Percentiles rank a stretch among this genome's conserved stretches.
Evolutionary conservation across 2,329 filamentous ascomycete species (phyloP).

Genomic region (Zymoseptoria passerinii): DNA sequence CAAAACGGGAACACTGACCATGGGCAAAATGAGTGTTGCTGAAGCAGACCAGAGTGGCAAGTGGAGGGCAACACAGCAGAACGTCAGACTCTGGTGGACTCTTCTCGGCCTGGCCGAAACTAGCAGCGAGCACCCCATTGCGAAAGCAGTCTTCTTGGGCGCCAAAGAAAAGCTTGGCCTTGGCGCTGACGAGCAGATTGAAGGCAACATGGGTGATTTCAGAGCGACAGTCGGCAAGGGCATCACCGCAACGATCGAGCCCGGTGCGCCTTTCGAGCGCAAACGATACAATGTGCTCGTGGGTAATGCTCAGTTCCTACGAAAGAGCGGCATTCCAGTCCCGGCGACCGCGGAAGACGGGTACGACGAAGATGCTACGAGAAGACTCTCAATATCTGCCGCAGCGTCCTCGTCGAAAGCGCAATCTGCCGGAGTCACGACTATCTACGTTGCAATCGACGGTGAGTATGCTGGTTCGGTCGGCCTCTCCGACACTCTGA

Average conservation of each 20-base stretch:
- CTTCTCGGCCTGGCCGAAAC: constrained; percentile 90
- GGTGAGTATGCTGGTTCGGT: constrained; percentile 71
- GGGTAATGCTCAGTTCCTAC: constrained; percentile 72
- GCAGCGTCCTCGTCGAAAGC: constrained; percentile 35
- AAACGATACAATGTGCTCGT: constrained; percentile 70
- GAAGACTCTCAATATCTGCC: constrained; percentile 15
- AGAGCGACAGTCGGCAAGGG: constrained; percentile 75
- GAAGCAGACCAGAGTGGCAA: constrained; percentile 55
- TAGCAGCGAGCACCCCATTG: constrained; percentile 91
- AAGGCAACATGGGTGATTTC: constrained; percentile 81
- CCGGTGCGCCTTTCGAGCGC: constrained; percentile 58
- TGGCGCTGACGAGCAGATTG: constrained; percentile 62
- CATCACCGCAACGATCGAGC: constrained; percentile 73
- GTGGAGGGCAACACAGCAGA: constrained; percentile 63
- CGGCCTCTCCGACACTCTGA: constrained; percentile 82
- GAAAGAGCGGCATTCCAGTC: constrained; percentile 59
- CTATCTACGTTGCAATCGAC: constrained; percentile 85
- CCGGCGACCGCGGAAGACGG: constrained; percentile 47
- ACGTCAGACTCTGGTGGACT: constrained; percentile 83
- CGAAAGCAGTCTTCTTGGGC: constrained; percentile 70
- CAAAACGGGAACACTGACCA: constrained; percentile 91
- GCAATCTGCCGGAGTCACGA: constrained; percentile 63
- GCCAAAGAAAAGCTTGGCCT: constrained; percentile 70
- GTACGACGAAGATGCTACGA: constrained; percentile 34
- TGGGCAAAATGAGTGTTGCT: constrained; percentile 91